A percentile compares a stretch with the other conserved stretches of the same genome.
These are phyloP conservation scores for Tripidium arundinaceum DNA, from an alignment of 202 grass and related monocot genomes.

Conservation along the genomic window DNA sequence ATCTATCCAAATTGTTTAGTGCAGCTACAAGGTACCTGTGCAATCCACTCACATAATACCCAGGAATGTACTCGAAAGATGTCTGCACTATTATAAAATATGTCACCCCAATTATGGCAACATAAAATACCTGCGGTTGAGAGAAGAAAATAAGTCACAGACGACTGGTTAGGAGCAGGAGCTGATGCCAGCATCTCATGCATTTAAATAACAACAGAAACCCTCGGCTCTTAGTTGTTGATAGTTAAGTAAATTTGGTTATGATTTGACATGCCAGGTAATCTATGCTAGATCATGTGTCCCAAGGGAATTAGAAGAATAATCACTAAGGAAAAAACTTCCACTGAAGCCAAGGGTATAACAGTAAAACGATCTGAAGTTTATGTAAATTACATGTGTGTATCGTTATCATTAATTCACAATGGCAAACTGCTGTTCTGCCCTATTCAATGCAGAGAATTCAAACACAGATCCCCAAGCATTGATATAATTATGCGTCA, in stretches of 20 bases:
- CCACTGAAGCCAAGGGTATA: neutral
- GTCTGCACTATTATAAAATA: constrained; percentile 86
- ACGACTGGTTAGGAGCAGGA: neutral
- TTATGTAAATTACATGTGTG: neutral
- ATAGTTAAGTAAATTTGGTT: neutral
- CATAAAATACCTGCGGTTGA: constrained; percentile 78
- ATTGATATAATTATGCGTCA: neutral
- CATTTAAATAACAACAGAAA: constrained; percentile 9
- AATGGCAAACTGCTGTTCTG: neutral
- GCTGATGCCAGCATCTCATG: neutral
- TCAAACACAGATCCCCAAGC: neutral
- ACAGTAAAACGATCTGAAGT: neutral
- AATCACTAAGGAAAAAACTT: neutral
- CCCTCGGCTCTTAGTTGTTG: neutral
- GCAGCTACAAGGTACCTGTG: constrained; percentile 64
- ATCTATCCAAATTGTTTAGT: constrained; percentile 18
- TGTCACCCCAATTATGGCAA: constrained; percentile 74
- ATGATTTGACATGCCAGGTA: neutral
- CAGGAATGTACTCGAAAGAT: constrained; percentile 95
- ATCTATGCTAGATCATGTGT: constrained; percentile 6
- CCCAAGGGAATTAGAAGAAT: constrained; percentile 2
- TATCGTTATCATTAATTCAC: neutral
- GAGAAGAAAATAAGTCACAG: constrained; percentile 1
- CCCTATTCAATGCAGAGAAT: neutral
- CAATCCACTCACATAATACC: constrained; percentile 83